Evolutionary conservation across 768 basidiomycete genomes (phyloP).

Genomic region (Amanita pallidorosea): DNA sequence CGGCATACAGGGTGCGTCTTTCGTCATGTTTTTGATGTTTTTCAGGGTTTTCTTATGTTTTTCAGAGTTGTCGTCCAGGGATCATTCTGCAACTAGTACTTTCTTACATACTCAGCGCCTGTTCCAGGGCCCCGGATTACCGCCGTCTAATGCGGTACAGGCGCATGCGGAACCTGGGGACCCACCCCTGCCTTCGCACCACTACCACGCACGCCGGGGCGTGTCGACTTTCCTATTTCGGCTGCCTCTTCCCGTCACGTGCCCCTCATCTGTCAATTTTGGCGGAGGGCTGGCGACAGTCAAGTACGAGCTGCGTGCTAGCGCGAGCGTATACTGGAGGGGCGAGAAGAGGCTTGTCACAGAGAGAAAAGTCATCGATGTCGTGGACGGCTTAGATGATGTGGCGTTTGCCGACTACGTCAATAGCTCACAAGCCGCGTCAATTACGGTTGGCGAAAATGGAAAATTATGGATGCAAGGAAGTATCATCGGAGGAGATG

Average conservation of each 20-base stretch:
- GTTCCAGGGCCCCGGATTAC: slow-evolving; percentile 75
- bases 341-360: slow-evolving; percentile 62
- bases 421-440: slow-evolving; percentile 28
- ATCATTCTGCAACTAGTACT: slow-evolving; percentile 71
- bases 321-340: slow-evolving; percentile 65
- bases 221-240: slow-evolving; percentile 71
- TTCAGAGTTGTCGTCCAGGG: slow-evolving; percentile 63
- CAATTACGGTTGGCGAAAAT: slow-evolving; percentile 59
- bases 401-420: slow-evolving; percentile 18
- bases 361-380: slow-evolving; percentile 47
- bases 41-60: slow-evolving; percentile 6
- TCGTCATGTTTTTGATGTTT: neutral
- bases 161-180: slow-evolving; percentile 48
- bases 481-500: slow-evolving; percentile 42
- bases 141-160: slow-evolving; percentile 77
- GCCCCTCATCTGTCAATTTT: slow-evolving; percentile 64
- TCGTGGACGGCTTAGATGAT: slow-evolving; percentile 47
- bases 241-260: slow-evolving; percentile 57
- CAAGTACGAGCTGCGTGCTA: slow-evolving; percentile 64
- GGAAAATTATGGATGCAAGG: slow-evolving; percentile 77
- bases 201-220: slow-evolving; percentile 68
- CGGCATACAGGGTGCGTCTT: slow-evolving; percentile 51
- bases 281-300: slow-evolving; percentile 59
- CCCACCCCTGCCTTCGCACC: slow-evolving; percentile 48
- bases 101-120: slow-evolving; percentile 61